Base-by-base conservation (phyloP, 805 yeast genomes). In the Sugiyamaella smithiae region DNA sequence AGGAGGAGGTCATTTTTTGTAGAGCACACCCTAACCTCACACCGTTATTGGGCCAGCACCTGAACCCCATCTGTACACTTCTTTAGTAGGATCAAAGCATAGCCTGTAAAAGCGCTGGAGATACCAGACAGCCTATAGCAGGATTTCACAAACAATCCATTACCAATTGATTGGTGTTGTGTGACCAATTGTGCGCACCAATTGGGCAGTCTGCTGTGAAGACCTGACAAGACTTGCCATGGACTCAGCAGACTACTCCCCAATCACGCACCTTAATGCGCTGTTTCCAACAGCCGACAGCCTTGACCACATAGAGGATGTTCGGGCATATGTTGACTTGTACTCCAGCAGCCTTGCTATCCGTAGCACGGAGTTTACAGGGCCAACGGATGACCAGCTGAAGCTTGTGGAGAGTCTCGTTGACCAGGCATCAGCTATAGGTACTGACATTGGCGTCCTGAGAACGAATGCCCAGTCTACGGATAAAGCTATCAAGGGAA, bases 401-500 rank as follows among this genome's bases (percentile, higher is more conserved):
- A 46, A 49, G 5, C 50, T 53, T 14, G 67, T 62, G 1, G 58
- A 52, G 1, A 49, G 54, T 4, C 60, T 65, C 2, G 60, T 60
- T 5, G 73, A 47, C n/a, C 54, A 78, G 41, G 66, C 58, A 14
- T 51, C 36, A 6, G 19, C 32, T 25, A 81, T 41, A 58, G 66
- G 80, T 14, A 50, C 61, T 0, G 72, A 77, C 41, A 77, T 82
- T 46, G 65, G 69, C 16, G 66, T 67, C 5, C 76, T 84, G 40
- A 74, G 77, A 53, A 46, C 56, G 5, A 66, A 77, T 40, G 80
- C 90, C 0, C 57, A 60, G 5, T 57, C 67, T 4, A 85, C 95
- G 0, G 88, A 84, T 51, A 52, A 65, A 3, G 74, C 81, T 2
- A 87, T 89, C 48, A 72, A 82, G 9, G 66, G 62, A 2, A 84